phyloP scores from a whole-genome alignment of 495 filamentous ascomycete species.

The Thermothielavioides terrestris region DNA sequence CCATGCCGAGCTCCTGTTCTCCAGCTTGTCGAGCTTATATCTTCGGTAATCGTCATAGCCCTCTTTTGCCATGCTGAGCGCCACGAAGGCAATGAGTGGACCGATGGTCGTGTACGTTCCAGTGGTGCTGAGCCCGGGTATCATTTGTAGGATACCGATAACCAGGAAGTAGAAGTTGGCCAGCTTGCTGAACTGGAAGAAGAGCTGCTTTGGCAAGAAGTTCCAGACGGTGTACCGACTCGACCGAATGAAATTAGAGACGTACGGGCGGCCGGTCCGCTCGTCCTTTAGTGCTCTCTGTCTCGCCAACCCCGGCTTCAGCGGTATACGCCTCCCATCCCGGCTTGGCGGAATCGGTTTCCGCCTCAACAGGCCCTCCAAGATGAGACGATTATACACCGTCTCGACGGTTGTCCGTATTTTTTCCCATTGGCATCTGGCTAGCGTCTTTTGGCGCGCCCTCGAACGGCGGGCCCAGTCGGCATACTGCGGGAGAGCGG shows the following conservation, averaged over 20 bases:
- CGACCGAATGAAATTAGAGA: conserved; percentile 72
- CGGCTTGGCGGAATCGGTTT: conserved; percentile 36
- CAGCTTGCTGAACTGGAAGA: conserved; percentile 84
- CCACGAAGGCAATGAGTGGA: conserved; percentile 75
- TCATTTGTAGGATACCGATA: conserved; percentile 81
- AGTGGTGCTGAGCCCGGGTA: conserved; percentile 78
- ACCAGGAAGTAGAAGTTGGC: conserved; percentile 89
- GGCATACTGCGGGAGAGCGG: conserved; percentile 13
- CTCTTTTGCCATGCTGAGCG: conserved; percentile 81
- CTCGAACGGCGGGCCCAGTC: conserved; percentile 19
- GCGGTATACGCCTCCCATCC: conserved; percentile 58
- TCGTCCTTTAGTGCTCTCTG: conserved; percentile 55
- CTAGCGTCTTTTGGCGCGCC: conserved; percentile 13
- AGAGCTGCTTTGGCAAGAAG: conserved; percentile 79
- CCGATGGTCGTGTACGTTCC: conserved; percentile 82
- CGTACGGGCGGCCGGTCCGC: conserved; percentile 61
- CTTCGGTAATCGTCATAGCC: conserved; percentile 82
- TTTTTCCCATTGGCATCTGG: conserved; percentile 12
- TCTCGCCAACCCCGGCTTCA: conserved; percentile 35
- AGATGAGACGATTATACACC: conserved; percentile 32
- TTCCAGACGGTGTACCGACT: conserved; percentile 79
- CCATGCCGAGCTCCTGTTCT: conserved; percentile 62
- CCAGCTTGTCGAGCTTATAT: conserved; percentile 73
- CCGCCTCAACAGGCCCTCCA: conserved; percentile 39
- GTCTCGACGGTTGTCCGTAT: neutral